phyloP scores from a whole-genome alignment of 176 grass and related monocot species.

The Carex scoparia region DNA sequence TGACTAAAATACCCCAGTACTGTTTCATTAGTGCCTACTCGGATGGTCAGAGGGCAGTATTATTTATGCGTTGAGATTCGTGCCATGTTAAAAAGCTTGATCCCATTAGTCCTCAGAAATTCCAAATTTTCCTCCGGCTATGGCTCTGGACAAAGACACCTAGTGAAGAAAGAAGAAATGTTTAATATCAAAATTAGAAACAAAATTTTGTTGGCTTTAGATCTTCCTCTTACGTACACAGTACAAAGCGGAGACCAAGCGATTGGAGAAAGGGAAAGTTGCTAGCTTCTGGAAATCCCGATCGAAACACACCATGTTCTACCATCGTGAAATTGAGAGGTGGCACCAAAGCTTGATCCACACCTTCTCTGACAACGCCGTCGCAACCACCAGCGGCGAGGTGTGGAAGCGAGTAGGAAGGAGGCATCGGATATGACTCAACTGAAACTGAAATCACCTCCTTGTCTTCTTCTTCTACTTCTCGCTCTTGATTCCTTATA shows the following conservation, averaged over 20 bases:
- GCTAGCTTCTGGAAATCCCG: conserved; percentile 60
- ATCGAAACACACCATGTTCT: conserved; percentile 69
- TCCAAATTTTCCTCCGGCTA: conserved; percentile 60
- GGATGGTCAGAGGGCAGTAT: too few species aligned
- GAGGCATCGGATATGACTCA: neutral
- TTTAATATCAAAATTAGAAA: neutral
- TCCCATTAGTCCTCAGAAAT: conserved; percentile 58
- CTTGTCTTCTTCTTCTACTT: conserved; percentile 12
- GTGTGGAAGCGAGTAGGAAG: conserved; percentile 23
- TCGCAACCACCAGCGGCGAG: neutral
- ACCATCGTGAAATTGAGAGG: conserved; percentile 88
- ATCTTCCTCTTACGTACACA: conserved; percentile 25
- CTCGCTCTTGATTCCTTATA: neutral
- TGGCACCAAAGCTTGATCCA: conserved; percentile 48
- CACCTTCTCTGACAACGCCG: neutral
- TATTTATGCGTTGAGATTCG: too few species aligned
- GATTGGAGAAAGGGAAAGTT: conserved; percentile 64
- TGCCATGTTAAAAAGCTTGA: conserved; percentile 34
- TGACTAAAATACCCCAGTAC: too few species aligned
- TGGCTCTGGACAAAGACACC: conserved; percentile 82
- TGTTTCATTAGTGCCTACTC: too few species aligned
- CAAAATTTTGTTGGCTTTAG: neutral
- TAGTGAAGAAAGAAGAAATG: conserved; percentile 3
- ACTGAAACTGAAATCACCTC: neutral
- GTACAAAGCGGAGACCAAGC: conserved; percentile 60